A percentile compares a stretch with the other conserved stretches of the same genome.
phyloP scores from a whole-genome alignment of 768 basidiomycete species.

The Lactarius tabidus region DNA sequence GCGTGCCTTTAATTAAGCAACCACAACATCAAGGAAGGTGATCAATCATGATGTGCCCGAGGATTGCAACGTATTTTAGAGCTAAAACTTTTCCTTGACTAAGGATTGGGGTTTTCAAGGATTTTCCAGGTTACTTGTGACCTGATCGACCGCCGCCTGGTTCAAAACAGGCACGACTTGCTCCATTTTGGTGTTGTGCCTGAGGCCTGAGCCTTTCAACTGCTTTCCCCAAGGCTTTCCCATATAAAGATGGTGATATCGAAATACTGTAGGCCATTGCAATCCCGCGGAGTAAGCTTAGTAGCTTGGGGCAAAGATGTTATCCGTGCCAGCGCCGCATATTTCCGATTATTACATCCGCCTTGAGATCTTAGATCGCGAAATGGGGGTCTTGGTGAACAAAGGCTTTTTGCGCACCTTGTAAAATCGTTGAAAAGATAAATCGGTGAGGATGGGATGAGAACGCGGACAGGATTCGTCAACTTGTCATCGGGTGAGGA shows the following conservation, averaged over 20 bases:
- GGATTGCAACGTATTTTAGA: no score
- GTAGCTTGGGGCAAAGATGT: background rate
- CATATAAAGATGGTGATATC: conserved; percentile 39
- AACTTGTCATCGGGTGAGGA: background rate
- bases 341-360: background rate
- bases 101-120: no score
- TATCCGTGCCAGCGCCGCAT: background rate
- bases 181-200: no score
- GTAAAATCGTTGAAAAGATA: background rate
- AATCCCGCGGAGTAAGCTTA: conserved; percentile 33
- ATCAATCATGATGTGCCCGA: no score
- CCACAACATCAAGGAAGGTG: no score
- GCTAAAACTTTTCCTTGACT: no score
- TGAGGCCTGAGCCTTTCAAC: no score
- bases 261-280: conserved; percentile 46
- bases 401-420: background rate
- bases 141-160: no score
- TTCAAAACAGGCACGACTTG: background rate
- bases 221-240: no score
- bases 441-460: background rate
- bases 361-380: background rate
- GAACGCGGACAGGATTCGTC: background rate
- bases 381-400: background rate
- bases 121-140: no score
- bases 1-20: no score